phyloP scores from a whole-genome alignment of 192 early-diverging fungal species.

The Mortierella hygrophila region DNA sequence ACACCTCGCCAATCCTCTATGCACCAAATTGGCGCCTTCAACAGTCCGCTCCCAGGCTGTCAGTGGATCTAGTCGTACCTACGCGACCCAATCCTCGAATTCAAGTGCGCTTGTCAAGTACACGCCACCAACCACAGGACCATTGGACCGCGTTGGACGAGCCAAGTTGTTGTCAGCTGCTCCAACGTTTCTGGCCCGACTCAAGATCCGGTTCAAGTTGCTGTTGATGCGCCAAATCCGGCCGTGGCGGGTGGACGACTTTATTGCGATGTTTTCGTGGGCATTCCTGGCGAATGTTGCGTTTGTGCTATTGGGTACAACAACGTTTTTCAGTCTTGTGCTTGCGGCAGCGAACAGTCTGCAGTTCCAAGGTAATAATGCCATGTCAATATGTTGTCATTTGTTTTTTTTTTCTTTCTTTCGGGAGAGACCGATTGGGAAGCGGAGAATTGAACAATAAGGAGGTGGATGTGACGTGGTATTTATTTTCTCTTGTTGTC shows the following conservation, averaged over 20 bases:
- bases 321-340: slow-evolving; percentile 86
- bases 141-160: slow-evolving; percentile 39
- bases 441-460: neutral
- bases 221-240: slow-evolving; percentile 76
- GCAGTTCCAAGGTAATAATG: slow-evolving; percentile 78
- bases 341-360: slow-evolving; percentile 85
- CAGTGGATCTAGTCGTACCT: slow-evolving; percentile 17
- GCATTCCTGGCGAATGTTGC: slow-evolving; percentile 86
- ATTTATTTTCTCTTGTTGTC: neutral
- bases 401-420: neutral
- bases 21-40: slow-evolving; percentile 25
- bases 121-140: slow-evolving; percentile 28
- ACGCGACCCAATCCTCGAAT: slow-evolving; percentile 6
- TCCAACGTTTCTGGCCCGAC: slow-evolving; percentile 68
- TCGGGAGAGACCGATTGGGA: slow-evolving; percentile 4
- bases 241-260: slow-evolving; percentile 88
- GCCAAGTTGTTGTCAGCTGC: slow-evolving; percentile 71
- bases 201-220: slow-evolving; percentile 71
- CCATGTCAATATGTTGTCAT: neutral
- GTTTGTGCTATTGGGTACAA: slow-evolving; percentile 90
- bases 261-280: slow-evolving; percentile 92
- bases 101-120: slow-evolving; percentile 48
- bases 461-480: neutral
- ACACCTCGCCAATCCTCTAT: neutral
- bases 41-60: neutral